Base-by-base conservation (phyloP, 495 filamentous ascomycete species). In the Parathielavia appendiculata region DNA sequence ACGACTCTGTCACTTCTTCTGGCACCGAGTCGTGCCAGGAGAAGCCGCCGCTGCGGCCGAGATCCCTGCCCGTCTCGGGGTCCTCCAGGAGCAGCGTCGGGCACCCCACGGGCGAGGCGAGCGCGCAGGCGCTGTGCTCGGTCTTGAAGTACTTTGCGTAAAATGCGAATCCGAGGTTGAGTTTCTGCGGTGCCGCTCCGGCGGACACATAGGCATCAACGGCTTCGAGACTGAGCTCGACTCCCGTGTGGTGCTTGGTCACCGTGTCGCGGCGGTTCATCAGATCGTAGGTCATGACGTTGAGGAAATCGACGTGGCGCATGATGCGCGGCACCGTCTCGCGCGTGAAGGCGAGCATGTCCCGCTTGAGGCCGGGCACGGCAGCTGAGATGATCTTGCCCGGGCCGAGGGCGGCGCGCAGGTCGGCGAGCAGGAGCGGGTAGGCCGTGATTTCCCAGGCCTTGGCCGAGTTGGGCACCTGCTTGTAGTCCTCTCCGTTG, bases 241-340 rank as follows among this genome's bases (percentile, higher is more conserved):
- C 70, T 40, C 83, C 80, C 20, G 80, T 86, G 64, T 88, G 85
- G 63, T 89, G 86, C 56, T 78, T 80, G 5, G 86, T 90, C 11
- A 81, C 69, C 58, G 75, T 82, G 64, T 90, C 83, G 17, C 88
- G 83, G 20, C 88, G 81, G 72, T 89, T 90, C 81, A 87, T 86
- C 51, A 91, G 66, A 61, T 91, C 88, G 71, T 91, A 91, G 20
- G 81, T 82, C 88, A 91, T 91, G 51, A 91, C 79, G 65, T 90
- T 91, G 65, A 90, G 73, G 70, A 87, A 87, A 67, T 90, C 86
- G 11, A 90, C 75, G 1, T 83, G 79, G 46, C 73, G 63, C 72
- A 77, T 83, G 66, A 91, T 88, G 47, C 71, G 64, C 1, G 86
- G 86, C 0, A 86, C 75, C 1, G 81, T 84, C 32, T 81, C 68